Evolutionary conservation across 129 eudicot species (phyloP), one percentile per base, ranked within the genome.

Genomic region (Pseudognaphalium luteoalbum): DNA sequence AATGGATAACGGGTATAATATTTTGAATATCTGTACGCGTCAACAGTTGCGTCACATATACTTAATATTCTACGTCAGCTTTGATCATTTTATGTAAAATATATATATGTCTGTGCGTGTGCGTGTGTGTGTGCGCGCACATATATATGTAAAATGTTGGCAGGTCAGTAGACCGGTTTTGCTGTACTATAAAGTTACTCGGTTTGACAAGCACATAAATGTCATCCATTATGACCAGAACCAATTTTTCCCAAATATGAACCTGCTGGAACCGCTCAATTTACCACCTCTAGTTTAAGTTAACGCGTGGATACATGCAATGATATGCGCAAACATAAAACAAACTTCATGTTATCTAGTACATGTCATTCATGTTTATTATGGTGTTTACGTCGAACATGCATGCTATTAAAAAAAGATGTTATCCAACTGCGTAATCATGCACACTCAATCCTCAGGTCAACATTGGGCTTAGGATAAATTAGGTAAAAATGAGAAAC

Each of bases 281-380:
- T 61, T 11, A 29, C 65, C 17, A 19, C 65, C 65, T 59, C 65
- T 22, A 59, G 32, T 16, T 47, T 58, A 19, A 44, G 12, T 70
- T 70, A 29, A 30, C 2, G 41, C 15, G 22, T 60, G 29, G 52
- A 68, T 56, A 52, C 60, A 33, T 16, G 30, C 68, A 54, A 67
- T 17, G 3, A 32, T 67, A 68, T 20, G 75, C 66, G 56, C 16
- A 39, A 3, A 51, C 19, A 30, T 61, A 16, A 2, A 44, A 70
- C 64, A 7, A 62, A 59, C 52, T 44, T 47, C 56, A 47, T 5
- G 61, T 21, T 25, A 61, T 71, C 20, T 14, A 71, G n/a, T 37
- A 71, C 19, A 78, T 16, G 72, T 29, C 42, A 70, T 25, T 60
- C 70, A 22, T 14, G 20, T 32, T 29, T 19, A 5, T 75, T 64